phyloP scores from a whole-genome alignment of 805 yeast genomes.

The Pichia paraexigua region DNA sequence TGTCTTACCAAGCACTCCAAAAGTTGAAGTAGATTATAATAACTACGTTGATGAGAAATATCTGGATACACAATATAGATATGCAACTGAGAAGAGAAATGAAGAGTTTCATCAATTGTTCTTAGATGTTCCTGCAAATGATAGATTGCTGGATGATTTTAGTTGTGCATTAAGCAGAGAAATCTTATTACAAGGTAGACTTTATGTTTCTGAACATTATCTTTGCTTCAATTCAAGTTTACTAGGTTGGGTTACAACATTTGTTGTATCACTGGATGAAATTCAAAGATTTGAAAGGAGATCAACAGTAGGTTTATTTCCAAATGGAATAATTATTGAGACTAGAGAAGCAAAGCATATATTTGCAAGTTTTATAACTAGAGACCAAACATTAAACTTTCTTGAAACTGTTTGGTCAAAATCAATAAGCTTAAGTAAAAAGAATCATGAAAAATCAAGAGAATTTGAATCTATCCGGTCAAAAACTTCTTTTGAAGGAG shows the following conservation, averaged over 20 bases:
- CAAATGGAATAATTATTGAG: slow-evolving; percentile 75
- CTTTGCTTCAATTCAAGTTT: slow-evolving; percentile 82
- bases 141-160: slow-evolving; percentile 75
- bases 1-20: slow-evolving; percentile 33
- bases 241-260: slow-evolving; percentile 83
- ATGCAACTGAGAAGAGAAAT: slow-evolving; percentile 57
- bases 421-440: slow-evolving; percentile 26
- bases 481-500: slow-evolving; percentile 9
- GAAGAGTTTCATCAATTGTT: slow-evolving; percentile 73
- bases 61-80: slow-evolving; percentile 50
- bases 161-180: slow-evolving; percentile 87
- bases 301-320: slow-evolving; percentile 81
- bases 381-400: slow-evolving; percentile 70
- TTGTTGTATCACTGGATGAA: slow-evolving; percentile 65
- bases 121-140: slow-evolving; percentile 48
- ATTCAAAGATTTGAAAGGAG: slow-evolving; percentile 70
- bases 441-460: slow-evolving; percentile 21
- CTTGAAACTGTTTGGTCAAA: slow-evolving; percentile 64
- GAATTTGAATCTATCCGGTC: slow-evolving; percentile 18
- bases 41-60: slow-evolving; percentile 52
- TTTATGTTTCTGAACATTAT: slow-evolving; percentile 71
- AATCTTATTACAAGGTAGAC: slow-evolving; percentile 77
- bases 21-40: slow-evolving; percentile 36
- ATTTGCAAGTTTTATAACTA: slow-evolving; percentile 80
- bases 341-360: slow-evolving; percentile 58